Evolutionary conservation across 2,329 filamentous ascomycete species (phyloP), one percentile per base, ranked within the genome.

Genomic region (Aspergillus arachidicola): DNA sequence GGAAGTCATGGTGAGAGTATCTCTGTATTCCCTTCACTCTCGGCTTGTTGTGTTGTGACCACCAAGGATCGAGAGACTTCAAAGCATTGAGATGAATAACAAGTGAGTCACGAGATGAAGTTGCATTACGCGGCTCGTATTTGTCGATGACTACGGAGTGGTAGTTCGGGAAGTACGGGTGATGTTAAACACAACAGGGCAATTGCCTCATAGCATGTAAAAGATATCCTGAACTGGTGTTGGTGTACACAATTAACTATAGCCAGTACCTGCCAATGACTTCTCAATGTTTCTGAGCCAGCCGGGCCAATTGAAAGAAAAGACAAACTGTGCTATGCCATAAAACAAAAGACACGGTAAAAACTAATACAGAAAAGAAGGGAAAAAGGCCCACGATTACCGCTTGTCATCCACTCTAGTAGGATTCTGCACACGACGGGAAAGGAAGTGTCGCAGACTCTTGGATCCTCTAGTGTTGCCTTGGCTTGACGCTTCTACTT

Each of bases 391-490:
- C 16, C 16, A n/a, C 3, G 11, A 38, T 46, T 59, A 64, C 46
- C 58, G 46, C 55, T 60, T 48, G 23, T 67, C 32, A 14, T 46
- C 36, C 12, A 57, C 26, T 4, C 48, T 61, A 21, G 46, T 46
- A 50, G 54, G 64, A 21, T 64, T 62, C 26, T 62, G 58, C 12
- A 54, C 28, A 21, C 62, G 66, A 45, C 68, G 68, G 34, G 62
- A 64, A 46, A 68, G 59, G 30, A 71, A 68, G 16, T 66, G 58
- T 45, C 63, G 66, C 23, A 72, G 43, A 41, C 70, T 76, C 63
- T 69, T 73, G 34, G 68, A 72, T 58, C 69, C 69, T 59, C 67
- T 72, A 30, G 65, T 61, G n/a, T 50, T 64, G 64, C 60, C 61
- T 58, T 64, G 60, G 5, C 56, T 63, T 55, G 46, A 41, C 12